Evolutionary conservation across 108 stramenopile genomes (phyloP), one percentile per base, ranked within the genome.

Genomic region (Fistulifera pelliculosa): DNA sequence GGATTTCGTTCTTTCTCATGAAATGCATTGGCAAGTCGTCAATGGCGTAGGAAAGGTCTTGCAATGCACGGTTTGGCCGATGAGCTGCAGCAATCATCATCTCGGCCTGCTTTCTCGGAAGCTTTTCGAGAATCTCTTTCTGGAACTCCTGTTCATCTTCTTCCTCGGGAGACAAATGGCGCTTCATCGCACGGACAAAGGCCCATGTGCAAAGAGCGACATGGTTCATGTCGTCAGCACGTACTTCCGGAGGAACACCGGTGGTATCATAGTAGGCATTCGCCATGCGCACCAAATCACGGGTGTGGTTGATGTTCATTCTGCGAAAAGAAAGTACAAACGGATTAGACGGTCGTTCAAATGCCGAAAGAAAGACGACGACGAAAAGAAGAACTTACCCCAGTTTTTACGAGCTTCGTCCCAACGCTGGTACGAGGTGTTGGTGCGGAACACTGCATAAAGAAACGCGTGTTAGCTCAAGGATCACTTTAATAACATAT

Each of bases 351-450:
- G 31, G 8, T 35, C 6, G 31, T 35, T 35, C 8, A 8, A 3
- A 6, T 35, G 31, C 31, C 3, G 8, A 6, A 8, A 35, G 8
- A 8, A 6, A 3, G 31, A 35, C 31, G 8, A 35, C 31, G 8
- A 35, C 31, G 31, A 35, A 35, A 35, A 35, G 8, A 35, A 35
- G 8, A 35, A 3, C 8, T 35, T 6, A 3, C 84, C 84, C 84
- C 84, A 86, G 54, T 77, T 77, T 61, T 86, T 86, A 49, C 84
- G 80, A 40, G 84, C 84, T 69, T 86, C 84, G 66, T 86, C 84
- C 84, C 84, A 87, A 24, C 85, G 68, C 31, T 71, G 52, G 62
- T 80, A 80, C 27, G 71, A 62, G 1, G 69, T 64, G 64, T 80
- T 80, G 66, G 79, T 76, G 22, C 79, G 75, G 64, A 81, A 85